A percentile compares a stretch with the other conserved stretches of the same genome.
Evolutionary conservation across 495 filamentous ascomycete species (phyloP).

Genomic region (Sabuloglossum arenarium): DNA sequence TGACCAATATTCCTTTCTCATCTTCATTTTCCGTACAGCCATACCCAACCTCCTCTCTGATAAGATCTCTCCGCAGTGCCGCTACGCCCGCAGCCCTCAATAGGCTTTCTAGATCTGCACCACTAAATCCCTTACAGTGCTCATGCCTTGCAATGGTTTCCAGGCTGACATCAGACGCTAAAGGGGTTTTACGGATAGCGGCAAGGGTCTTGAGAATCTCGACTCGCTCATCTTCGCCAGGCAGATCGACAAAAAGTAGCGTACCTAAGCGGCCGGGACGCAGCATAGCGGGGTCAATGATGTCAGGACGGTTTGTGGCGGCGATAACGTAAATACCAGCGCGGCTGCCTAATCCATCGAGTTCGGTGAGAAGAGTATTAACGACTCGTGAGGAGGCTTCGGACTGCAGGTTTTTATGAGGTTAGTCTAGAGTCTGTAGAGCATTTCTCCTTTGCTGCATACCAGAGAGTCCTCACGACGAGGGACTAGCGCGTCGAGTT

Average conservation of each 20-base stretch:
- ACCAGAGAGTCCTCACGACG: conserved; percentile 51
- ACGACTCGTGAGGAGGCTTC: conserved; percentile 79
- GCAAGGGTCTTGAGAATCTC: conserved; percentile 62
- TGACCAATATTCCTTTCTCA: conserved; percentile 25
- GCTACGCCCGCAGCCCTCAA: conserved; percentile 56
- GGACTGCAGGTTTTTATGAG: conserved; percentile 17
- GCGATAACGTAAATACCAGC: conserved; percentile 86
- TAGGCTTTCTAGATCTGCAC: conserved; percentile 69
- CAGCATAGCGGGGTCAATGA: conserved; percentile 90
- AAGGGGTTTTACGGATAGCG: conserved; percentile 36
- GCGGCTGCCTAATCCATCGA: conserved; percentile 68
- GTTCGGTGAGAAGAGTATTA: conserved; percentile 89
- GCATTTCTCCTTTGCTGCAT: background rate
- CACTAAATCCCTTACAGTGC: conserved; percentile 69
- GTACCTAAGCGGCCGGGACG: conserved; percentile 81
- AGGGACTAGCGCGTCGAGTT: conserved; percentile 82
- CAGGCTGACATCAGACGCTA: conserved; percentile 20
- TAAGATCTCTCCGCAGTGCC: conserved; percentile 34
- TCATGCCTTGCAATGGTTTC: conserved; percentile 33
- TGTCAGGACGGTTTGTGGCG: conserved; percentile 87
- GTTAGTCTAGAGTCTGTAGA: background rate
- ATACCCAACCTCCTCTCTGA: conserved; percentile 11
- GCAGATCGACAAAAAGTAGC: conserved; percentile 75
- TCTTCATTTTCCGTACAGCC: conserved; percentile 5
- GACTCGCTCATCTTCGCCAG: conserved; percentile 53